Evolutionary conservation across 2,329 filamentous ascomycete genomes (phyloP).

Genomic region (Onygenales sp.): DNA sequence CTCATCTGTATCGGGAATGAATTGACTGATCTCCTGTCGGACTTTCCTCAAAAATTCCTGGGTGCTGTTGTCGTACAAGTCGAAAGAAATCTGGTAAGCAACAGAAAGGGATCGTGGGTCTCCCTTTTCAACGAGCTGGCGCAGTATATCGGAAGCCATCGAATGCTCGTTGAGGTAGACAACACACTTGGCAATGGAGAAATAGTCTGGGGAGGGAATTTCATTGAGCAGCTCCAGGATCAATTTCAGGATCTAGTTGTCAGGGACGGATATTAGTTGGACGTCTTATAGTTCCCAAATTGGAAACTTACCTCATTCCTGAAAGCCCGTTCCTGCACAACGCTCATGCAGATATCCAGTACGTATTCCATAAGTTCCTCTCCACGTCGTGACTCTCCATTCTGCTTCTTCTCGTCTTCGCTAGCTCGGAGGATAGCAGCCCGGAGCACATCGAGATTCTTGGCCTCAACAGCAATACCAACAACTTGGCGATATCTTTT

Average conservation of each 20-base stretch:
- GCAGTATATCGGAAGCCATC: constrained; percentile 79
- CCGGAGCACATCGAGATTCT: constrained; percentile 78
- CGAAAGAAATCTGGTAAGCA: constrained; percentile 96
- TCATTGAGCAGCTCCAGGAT: constrained; percentile 94
- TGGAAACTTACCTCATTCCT: constrained; percentile 51
- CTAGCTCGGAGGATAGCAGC: constrained; percentile 82
- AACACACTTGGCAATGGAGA: constrained; percentile 94
- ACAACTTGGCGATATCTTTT: constrained; percentile 92
- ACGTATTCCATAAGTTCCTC: constrained; percentile 97
- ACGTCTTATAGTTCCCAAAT: neutral
- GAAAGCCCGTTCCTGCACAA: constrained; percentile 86
- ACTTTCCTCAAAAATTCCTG: constrained; percentile 94
- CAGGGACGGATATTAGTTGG: constrained; percentile 1
- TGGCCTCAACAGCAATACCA: constrained; percentile 90
- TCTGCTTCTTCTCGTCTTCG: constrained; percentile 68
- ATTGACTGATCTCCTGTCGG: constrained; percentile 63
- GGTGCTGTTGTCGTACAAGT: constrained; percentile 96
- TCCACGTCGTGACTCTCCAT: constrained; percentile 50
- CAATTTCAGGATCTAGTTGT: constrained; percentile 64
- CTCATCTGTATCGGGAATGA: constrained; percentile 35
- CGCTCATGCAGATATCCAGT: constrained; percentile 91
- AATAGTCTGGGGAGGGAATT: constrained; percentile 88
- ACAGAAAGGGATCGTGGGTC: constrained; percentile 71
- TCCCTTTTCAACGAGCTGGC: constrained; percentile 68
- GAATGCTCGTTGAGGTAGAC: constrained; percentile 90